These are phyloP conservation scores for Angophora floribunda DNA, from an alignment of 345 rosid genomes.

Conservation along the genomic window DNA sequence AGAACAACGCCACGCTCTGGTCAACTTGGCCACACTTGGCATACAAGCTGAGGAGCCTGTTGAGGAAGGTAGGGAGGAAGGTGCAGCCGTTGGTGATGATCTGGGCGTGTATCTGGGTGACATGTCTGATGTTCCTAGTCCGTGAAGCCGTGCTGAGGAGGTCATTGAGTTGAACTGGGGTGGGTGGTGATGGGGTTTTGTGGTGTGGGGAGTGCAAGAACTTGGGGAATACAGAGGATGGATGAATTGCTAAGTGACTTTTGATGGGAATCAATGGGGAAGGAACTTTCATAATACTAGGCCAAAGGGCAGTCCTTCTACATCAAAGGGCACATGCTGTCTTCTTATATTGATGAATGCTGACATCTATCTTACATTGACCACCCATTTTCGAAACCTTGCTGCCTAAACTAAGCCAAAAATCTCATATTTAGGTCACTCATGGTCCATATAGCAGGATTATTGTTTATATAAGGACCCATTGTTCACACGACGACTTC, in stretches of 20 bases:
- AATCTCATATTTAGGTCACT: neutral
- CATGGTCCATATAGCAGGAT: neutral
- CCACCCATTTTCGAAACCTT: too few relatives aligned
- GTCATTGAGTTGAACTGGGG: constrained; percentile 8
- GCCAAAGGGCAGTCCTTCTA: neutral
- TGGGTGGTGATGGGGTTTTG: neutral
- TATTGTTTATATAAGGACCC: neutral
- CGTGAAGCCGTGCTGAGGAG: constrained; percentile 7
- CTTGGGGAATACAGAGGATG: neutral
- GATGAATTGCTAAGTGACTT: neutral
- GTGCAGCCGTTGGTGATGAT: constrained; percentile 11
- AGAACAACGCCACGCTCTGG: constrained; percentile 19
- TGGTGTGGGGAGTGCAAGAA: neutral
- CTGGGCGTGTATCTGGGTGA: constrained; percentile 19
- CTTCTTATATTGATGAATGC: neutral
- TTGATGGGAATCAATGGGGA: neutral
- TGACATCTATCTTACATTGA: neutral
- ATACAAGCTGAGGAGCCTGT: constrained; percentile 25
- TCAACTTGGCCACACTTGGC: constrained; percentile 11
- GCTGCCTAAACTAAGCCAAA: too few relatives aligned
- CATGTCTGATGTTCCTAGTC: constrained; percentile 14
- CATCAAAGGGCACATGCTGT: neutral
- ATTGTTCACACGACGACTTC: neutral
- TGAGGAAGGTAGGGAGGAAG: constrained; percentile 18
- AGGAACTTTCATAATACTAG: neutral